These are phyloP conservation scores for Ustilago xerochloae DNA, from an alignment of 1,284 basidiomycete species.

Conservation along the genomic window DNA sequence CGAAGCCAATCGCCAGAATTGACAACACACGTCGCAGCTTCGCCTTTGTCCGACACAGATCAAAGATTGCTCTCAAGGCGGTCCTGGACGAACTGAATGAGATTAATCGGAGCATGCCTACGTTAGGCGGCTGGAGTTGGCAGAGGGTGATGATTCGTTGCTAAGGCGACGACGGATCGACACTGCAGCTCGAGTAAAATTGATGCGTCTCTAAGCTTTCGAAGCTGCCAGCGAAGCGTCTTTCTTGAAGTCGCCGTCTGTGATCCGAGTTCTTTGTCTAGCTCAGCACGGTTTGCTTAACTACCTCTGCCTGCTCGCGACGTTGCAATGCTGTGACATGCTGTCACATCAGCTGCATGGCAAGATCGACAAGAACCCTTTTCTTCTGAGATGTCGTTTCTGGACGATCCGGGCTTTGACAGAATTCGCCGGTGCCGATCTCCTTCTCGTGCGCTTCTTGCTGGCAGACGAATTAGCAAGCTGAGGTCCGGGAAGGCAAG, in stretches of 20 bases:
- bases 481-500: too few relatives aligned
- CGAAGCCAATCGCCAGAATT: too few relatives aligned
- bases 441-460: too few relatives aligned
- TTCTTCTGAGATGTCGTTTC: not conserved
- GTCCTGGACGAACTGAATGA: too few relatives aligned
- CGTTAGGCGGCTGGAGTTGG: too few relatives aligned
- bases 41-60: too few relatives aligned
- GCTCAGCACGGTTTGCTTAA: not conserved
- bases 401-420: not conserved
- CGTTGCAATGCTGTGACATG: too few relatives aligned
- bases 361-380: constrained; percentile 18
- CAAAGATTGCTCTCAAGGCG: too few relatives aligned
- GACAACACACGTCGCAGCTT: too few relatives aligned
- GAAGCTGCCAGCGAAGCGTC: constrained; percentile 21
- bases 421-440: constrained; percentile 1
- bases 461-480: too few relatives aligned
- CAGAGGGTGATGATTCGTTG: too few relatives aligned
- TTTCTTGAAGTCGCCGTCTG: not conserved
- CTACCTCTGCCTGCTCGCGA: not conserved
- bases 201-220: constrained; percentile 1
- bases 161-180: constrained; percentile 19
- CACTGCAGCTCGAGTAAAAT: constrained; percentile 10
- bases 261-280: not conserved
- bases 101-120: too few relatives aligned
- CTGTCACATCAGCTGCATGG: constrained; percentile 2